Evolutionary conservation across 2,329 filamentous ascomycete genomes (phyloP).

Genomic region (Alternaria consortialis): DNA sequence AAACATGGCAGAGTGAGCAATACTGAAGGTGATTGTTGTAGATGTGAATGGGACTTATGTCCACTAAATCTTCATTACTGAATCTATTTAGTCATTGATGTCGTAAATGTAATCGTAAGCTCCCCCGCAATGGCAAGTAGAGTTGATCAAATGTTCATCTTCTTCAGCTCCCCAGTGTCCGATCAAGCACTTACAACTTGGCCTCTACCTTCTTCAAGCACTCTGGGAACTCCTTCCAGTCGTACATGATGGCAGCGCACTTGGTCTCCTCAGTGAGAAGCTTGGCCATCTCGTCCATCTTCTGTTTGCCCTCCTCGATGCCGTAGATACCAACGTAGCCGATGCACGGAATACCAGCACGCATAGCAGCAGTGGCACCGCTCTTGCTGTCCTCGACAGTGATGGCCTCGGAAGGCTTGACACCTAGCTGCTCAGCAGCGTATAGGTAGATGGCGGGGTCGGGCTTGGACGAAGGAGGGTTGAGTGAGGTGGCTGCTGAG

Average conservation of each 20-base stretch:
- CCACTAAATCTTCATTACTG: constrained; percentile 15
- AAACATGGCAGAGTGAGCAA: constrained; percentile 6
- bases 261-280: constrained; percentile 59
- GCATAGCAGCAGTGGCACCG: constrained; percentile 78
- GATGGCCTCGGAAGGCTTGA: constrained; percentile 74
- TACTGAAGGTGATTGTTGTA: not conserved
- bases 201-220: constrained; percentile 60
- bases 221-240: constrained; percentile 62
- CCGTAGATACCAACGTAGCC: constrained; percentile 78
- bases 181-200: constrained; percentile 38
- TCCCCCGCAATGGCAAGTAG: constrained; percentile 20
- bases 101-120: constrained; percentile 33
- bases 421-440: constrained; percentile 77
- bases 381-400: constrained; percentile 91
- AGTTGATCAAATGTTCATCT: constrained; percentile 24
- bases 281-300: constrained; percentile 60
- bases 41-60: not conserved
- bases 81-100: constrained; percentile 21
- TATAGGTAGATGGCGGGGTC: constrained; percentile 88
- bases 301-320: constrained; percentile 54
- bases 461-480: constrained; percentile 85
- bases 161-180: constrained; percentile 1
- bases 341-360: constrained; percentile 81
- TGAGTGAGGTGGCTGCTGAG: constrained; percentile 81
- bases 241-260: constrained; percentile 59